Base-by-base conservation (phyloP, 2,329 filamentous ascomycete species). In the Colletotrichum sidae region DNA sequence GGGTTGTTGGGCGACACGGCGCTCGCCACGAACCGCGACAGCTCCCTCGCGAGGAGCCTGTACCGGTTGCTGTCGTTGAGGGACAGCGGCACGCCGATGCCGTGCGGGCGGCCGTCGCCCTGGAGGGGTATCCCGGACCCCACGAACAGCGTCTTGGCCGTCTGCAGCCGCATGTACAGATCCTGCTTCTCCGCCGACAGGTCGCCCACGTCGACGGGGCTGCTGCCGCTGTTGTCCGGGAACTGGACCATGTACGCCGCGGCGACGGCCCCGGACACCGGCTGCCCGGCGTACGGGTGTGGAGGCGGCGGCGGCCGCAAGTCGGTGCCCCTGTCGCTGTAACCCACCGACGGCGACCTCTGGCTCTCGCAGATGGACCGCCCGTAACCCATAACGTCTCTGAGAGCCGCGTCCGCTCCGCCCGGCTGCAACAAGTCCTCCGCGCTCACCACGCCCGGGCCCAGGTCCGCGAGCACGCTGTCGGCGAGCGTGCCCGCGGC, bases 1-100 rank as follows among this genome's bases (percentile, higher is more conserved):
- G 73, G 73, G 10, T 75, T 75, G 8, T 70, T 72, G 53, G 67
- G 76, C 13, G 70, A 77, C 74, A 71, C 77, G 0, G 72, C 72
- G 1, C 70, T 71, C 1, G 72, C 70, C 1, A 70, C 73, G 39
- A 71, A 73, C 1, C 71, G 68, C 9, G 71, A n/a, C 52, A 70
- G 25, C 41, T 73, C 67, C 46, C 66, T 39, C 9, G 68, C 37
- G 38, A 76, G 61, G 60, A 69, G 72, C 1, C 57, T 56, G 15
- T 74, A 69, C 25, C 74, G 71, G 7, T 76, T 68, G 1, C 67
- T 62, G 11, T 74, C 72, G 44, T 74, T 74, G 2, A 73, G 61
- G 7, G 65, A 67, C 45, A 68, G 63, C 3, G 50, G 55, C 13
- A 63, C 52, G 6, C 51, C 62, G 17, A 12, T 60, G 9, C 57